Base-by-base conservation (phyloP, 2,329 filamentous ascomycete genomes). In the Penicillium sp. region DNA sequence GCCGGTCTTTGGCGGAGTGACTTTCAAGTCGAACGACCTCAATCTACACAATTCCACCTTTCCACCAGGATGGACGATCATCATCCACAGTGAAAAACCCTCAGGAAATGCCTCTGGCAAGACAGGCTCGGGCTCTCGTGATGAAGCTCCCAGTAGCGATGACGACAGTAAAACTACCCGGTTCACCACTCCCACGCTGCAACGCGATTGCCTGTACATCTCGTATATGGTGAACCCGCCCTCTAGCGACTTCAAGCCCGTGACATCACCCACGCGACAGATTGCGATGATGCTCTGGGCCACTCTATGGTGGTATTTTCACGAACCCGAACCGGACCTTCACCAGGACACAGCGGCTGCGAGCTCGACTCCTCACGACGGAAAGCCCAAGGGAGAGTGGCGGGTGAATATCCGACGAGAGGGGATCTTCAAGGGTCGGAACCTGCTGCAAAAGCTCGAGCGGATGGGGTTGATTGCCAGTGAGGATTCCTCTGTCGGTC, bases 231-330 rank as follows among this genome's bases (percentile, higher is more conserved):
- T 86, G 33, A 86, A 84, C 50, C 87, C 90, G 0, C 84, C 83
- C 33, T 84, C 73, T 60, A 78, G 68, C 58, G 87, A 95, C 32
- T 93, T 84, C 68, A 86, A 84, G 58, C 79, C 86, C 1, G 77
- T 83, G 1, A 79, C 74, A 10, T 94, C 87, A 45, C 86, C 86
- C 0, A 92, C 87, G 1, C 75, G 89, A 30, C 85, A 94, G 66
- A 85, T 95, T 43, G 90, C 90, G 50, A 88, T 95, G 85, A 94
- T 95, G 84, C 74, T 96, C 5, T 96, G 87, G 85, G 80, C 88
- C 22, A 89, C 87, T 1, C 71, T 96, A 28, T 95, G 87, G 70
- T 96, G 90, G 90, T 96, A 96, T 70, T 96, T 95, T 54, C 89
- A 95, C 66, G 86, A 94, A 62, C 75, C 80, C 1, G 75, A 82